Evolutionary conservation across 495 filamentous ascomycete genomes (phyloP).

Genomic region (Penicillium simplicissimum): DNA sequence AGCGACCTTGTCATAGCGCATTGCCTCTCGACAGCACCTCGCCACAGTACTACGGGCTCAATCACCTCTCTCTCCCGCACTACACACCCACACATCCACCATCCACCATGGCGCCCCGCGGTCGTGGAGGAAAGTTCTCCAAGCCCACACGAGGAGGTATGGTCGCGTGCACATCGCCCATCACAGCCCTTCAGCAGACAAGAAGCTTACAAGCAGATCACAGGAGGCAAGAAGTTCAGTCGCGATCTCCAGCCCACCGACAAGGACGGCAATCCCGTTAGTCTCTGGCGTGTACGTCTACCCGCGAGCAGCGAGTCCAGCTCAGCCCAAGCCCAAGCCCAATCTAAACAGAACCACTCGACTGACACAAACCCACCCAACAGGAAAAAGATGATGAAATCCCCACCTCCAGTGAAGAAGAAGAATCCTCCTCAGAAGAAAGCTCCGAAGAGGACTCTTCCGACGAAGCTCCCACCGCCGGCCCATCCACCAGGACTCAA

Average conservation of each 20-base stretch:
- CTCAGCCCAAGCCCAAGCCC: not conserved
- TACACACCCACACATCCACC: slow-evolving; percentile 13
- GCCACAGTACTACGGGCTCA: not conserved
- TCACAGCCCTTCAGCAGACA: not conserved
- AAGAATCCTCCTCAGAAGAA: slow-evolving; percentile 44
- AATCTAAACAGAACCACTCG: no score
- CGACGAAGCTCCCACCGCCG: slow-evolving; percentile 30
- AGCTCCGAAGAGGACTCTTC: slow-evolving; percentile 42
- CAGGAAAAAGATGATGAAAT: slow-evolving; percentile 52
- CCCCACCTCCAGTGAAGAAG: slow-evolving; percentile 40
- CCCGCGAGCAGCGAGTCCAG: not conserved
- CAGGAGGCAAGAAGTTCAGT: slow-evolving; percentile 94
- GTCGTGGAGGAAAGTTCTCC: slow-evolving; percentile 88
- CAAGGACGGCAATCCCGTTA: slow-evolving; percentile 72
- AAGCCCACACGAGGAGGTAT: slow-evolving; percentile 91
- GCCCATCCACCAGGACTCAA: slow-evolving; percentile 32
- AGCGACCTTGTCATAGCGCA: not conserved
- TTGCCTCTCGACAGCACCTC: not conserved
- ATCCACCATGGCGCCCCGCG: slow-evolving; percentile 50
- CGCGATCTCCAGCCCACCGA: slow-evolving; percentile 83
- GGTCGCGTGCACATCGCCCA: slow-evolving; percentile 26
- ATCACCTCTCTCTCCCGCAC: not conserved
- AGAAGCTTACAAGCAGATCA: not conserved
- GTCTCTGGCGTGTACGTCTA: slow-evolving; percentile 72
- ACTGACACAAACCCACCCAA: not conserved